phyloP scores from a whole-genome alignment of 2,329 filamentous ascomycete genomes.

The Fusarium haematococcum region DNA sequence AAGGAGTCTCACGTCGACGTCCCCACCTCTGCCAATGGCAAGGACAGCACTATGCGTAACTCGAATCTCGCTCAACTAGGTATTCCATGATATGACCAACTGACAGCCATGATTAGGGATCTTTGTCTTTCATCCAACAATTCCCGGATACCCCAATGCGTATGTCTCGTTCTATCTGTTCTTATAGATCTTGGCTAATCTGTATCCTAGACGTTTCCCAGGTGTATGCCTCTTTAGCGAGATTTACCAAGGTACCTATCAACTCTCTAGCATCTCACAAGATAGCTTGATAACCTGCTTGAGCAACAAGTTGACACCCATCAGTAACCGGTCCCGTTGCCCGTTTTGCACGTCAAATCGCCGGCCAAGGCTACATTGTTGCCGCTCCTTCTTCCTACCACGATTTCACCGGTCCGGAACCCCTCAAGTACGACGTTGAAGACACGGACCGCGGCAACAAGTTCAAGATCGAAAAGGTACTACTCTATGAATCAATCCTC shows the following conservation, averaged over 20 bases:
- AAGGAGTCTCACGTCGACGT: constrained; percentile 66
- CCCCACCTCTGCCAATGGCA: constrained; percentile 63
- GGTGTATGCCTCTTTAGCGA: constrained; percentile 91
- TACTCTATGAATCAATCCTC: background rate
- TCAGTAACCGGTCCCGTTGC: constrained; percentile 89
- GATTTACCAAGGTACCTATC: constrained; percentile 88
- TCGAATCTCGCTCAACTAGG: constrained; percentile 18
- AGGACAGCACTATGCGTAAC: constrained; percentile 66
- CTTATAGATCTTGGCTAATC: constrained; percentile 9
- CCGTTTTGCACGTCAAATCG: constrained; percentile 91
- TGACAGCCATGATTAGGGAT: constrained; percentile 69
- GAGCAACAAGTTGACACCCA: background rate
- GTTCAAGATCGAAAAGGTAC: constrained; percentile 84
- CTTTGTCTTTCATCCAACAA: constrained; percentile 87
- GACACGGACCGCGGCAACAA: constrained; percentile 90
- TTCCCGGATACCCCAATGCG: constrained; percentile 88
- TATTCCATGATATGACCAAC: constrained; percentile 20
- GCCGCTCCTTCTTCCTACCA: constrained; percentile 92
- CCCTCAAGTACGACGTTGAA: constrained; percentile 85
- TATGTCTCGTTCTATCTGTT: constrained; percentile 54
- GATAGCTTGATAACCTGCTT: background rate
- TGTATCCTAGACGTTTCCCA: constrained; percentile 71
- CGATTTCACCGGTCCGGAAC: constrained; percentile 88
- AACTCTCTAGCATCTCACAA: background rate
- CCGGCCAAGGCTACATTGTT: constrained; percentile 92